Percentiles rank a stretch among this genome's conserved stretches.
phyloP scores from a whole-genome alignment of 108 stramenopile genomes.

The Asterionellopsis glacialis region DNA sequence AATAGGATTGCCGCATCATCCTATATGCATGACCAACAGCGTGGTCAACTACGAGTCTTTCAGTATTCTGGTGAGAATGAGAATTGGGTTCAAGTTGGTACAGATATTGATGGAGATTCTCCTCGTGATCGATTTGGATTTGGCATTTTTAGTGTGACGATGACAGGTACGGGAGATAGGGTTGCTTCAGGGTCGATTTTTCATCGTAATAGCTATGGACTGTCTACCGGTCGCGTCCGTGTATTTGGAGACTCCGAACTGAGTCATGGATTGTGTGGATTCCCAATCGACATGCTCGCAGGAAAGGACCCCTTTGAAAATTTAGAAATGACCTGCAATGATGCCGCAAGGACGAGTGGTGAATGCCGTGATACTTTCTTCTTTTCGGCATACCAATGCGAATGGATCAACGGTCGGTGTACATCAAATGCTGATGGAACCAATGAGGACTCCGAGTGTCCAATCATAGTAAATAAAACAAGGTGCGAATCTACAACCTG shows the following conservation, averaged over 20 bases:
- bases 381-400: too few relatives aligned
- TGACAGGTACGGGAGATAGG: background rate
- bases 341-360: too few relatives aligned
- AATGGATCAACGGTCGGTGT: too few relatives aligned
- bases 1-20: slow-evolving; percentile 26
- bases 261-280: too few relatives aligned
- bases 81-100: background rate
- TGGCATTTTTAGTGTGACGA: background rate
- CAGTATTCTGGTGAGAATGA: background rate
- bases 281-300: too few relatives aligned
- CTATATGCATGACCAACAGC: background rate
- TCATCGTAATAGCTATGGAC: background rate
- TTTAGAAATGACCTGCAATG: too few relatives aligned
- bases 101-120: background rate
- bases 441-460: too few relatives aligned
- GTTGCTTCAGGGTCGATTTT: background rate
- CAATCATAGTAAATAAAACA: too few relatives aligned
- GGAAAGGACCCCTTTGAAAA: too few relatives aligned
- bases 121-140: slow-evolving; percentile 5
- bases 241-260: background rate
- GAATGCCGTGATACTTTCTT: too few relatives aligned
- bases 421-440: too few relatives aligned
- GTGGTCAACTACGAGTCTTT: slow-evolving; percentile 2
- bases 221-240: background rate
- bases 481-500: too few relatives aligned